Evolutionary conservation across 2,329 filamentous ascomycete species (phyloP).

Genomic region (Magnaporthales sp.): DNA sequence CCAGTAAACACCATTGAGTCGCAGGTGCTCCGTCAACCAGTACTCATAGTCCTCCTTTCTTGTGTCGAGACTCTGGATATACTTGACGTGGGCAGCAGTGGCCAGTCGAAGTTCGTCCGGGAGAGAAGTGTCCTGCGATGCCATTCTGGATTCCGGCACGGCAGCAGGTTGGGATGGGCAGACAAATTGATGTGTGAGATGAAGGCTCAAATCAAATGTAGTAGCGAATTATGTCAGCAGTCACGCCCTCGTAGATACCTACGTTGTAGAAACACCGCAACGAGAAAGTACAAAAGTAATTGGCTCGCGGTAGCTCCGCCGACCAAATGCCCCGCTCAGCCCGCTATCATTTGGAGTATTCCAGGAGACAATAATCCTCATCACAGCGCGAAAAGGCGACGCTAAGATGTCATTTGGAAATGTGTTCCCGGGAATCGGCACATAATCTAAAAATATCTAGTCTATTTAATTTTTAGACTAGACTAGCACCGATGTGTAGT

Average conservation of each 20-base stretch:
- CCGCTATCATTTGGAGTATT: background rate
- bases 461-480: background rate
- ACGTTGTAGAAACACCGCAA: too few species aligned
- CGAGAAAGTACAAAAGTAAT: too few species aligned
- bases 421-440: background rate
- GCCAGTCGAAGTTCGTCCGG: slow-evolving; percentile 36
- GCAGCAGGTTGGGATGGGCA: background rate
- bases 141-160: background rate
- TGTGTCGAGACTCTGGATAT: slow-evolving; percentile 87
- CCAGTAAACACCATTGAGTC: slow-evolving; percentile 95
- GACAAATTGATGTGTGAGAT: background rate
- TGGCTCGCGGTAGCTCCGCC: background rate
- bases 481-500: background rate
- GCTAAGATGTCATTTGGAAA: too few species aligned
- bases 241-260: background rate
- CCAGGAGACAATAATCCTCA: background rate
- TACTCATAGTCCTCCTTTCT: slow-evolving; percentile 93
- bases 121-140: slow-evolving; percentile 10
- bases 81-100: slow-evolving; percentile 66
- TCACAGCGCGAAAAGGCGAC: background rate
- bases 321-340: background rate
- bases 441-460: background rate
- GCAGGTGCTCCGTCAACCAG: slow-evolving; percentile 94
- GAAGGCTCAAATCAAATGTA: background rate
- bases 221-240: background rate